phyloP scores from a whole-genome alignment of 148 eudicot genomes.

The Limonium bicolor region DNA sequence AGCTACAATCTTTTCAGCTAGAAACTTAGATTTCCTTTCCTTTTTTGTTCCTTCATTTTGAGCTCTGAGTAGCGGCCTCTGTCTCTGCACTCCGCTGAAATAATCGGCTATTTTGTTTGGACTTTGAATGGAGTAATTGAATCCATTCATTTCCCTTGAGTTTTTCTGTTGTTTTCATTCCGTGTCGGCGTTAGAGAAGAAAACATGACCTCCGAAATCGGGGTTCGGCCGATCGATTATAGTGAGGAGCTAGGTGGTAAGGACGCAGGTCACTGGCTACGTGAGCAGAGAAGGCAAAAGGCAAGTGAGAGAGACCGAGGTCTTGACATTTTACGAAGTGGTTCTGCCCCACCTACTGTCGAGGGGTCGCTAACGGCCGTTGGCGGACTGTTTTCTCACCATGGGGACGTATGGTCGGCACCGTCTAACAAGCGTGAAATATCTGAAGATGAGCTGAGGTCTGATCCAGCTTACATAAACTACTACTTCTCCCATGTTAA shows the following conservation, averaged over 20 bases:
- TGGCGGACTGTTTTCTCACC: constrained; percentile 23
- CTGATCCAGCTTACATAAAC: constrained; percentile 50
- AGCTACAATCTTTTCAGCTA: no score
- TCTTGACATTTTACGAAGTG: constrained; percentile 37
- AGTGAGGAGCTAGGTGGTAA: constrained; percentile 31
- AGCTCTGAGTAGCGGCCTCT: no score
- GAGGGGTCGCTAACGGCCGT: constrained; percentile 45
- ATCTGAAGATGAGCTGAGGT: constrained; percentile 40
- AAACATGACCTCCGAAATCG: constrained; percentile 34
- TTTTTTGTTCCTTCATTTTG: no score
- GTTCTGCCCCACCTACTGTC: constrained; percentile 74
- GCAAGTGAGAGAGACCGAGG: constrained; percentile 27
- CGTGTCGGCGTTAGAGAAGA: background rate
- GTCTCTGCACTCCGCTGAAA: no score
- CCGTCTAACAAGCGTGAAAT: constrained; percentile 3
- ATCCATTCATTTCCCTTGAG: no score
- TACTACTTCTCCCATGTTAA: constrained; percentile 48
- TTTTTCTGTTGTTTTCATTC: constrained; percentile 1
- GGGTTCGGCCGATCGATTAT: constrained; percentile 45
- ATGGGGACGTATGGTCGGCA: constrained; percentile 12
- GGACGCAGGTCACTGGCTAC: constrained; percentile 23
- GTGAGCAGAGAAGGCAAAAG: constrained; percentile 23
- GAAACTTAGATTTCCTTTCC: no score
- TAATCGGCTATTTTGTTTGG: no score
- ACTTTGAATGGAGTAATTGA: no score